Evolutionary conservation across 169 alveolate species (phyloP).

Genomic region (Plasmodium billcollinsi): DNA sequence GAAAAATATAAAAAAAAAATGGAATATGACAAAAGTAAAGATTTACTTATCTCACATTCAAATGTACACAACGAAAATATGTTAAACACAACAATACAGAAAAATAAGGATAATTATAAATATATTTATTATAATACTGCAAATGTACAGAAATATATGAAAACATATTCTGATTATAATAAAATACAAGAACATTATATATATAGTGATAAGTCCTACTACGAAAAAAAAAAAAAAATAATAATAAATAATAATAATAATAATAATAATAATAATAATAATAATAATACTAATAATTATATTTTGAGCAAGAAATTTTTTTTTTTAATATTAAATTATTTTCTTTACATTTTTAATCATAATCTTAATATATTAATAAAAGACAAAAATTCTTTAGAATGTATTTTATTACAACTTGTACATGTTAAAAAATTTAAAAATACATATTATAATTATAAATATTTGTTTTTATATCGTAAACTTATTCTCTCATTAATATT

Average conservation of each 20-base stretch:
- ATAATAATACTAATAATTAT: constrained; percentile 9
- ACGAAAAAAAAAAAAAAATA: too few species aligned
- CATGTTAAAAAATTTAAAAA: constrained; percentile 55
- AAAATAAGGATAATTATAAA: background rate
- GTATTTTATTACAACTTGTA: constrained; percentile 29
- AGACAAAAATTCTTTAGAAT: constrained; percentile 28
- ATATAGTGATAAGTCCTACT: too few species aligned
- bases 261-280: background rate
- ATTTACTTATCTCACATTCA: background rate
- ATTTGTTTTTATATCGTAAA: constrained; percentile 43
- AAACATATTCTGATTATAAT: too few species aligned
- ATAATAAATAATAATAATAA: too few species aligned
- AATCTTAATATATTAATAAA: constrained; percentile 15
- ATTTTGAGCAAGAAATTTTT: constrained; percentile 26
- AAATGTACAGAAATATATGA: too few species aligned
- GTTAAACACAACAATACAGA: too few species aligned
- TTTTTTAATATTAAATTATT: constrained; percentile 28
- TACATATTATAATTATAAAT: constrained; percentile 53
- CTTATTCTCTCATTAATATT: constrained; percentile 44
- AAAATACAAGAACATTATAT: too few species aligned
- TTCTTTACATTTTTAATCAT: constrained; percentile 40
- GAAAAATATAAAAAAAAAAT: background rate
- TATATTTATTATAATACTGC: constrained; percentile 4
- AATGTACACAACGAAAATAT: background rate
- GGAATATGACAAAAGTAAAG: too few species aligned